Conservation (phyloP, 148 eudicot species). For the Arctostaphylos glauca region DNA sequence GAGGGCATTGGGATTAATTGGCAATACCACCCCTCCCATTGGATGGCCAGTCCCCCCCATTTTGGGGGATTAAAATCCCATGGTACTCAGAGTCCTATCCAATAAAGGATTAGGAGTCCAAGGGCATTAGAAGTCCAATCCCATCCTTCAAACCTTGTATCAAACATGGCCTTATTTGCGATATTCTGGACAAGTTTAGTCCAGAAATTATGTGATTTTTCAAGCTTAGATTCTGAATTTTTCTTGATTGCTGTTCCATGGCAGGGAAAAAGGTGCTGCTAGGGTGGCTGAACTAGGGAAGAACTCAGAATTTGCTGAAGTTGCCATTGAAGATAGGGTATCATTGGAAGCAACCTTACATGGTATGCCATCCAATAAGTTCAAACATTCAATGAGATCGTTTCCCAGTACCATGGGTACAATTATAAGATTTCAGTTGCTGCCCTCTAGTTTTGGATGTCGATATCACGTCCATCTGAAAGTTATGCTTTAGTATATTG, state of each 20-base stretch:
- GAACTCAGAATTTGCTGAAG: constrained; percentile 62
- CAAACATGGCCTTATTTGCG: neutral
- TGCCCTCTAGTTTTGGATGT: neutral
- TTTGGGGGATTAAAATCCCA: no score
- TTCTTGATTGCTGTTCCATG: constrained; percentile 2
- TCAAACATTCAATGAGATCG: neutral
- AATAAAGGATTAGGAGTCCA: no score
- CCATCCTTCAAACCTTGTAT: no score
- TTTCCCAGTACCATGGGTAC: neutral
- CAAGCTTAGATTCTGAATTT: constrained; percentile 2
- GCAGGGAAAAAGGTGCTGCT: constrained; percentile 81
- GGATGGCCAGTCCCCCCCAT: no score
- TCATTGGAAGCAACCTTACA: constrained; percentile 54
- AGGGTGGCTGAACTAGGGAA: constrained; percentile 74
- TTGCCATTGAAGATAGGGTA: constrained; percentile 52
- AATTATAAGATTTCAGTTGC: neutral
- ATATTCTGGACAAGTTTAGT: neutral
- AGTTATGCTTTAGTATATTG: no score
- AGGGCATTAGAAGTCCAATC: no score
- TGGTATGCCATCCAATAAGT: constrained; percentile 35
- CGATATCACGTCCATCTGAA: neutral
- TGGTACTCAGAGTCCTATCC: no score
- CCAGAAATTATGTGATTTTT: neutral
- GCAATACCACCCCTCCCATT: no score
- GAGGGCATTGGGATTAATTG: no score